Conservation (phyloP, 352 stramenopile genomes). For the Thraustotheca clavata region DNA sequence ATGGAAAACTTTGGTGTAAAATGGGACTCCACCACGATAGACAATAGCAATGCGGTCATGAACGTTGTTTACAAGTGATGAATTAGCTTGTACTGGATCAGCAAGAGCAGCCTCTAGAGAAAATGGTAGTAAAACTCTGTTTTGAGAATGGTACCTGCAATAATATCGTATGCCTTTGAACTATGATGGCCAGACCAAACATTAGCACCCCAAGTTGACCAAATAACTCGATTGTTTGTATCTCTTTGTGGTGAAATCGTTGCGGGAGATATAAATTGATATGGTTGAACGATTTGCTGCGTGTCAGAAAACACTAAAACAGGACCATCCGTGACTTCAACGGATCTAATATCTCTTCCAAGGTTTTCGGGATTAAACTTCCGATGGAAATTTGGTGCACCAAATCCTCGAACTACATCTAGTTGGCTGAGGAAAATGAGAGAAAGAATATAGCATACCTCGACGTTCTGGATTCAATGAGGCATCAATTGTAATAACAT, state of each 20-base stretch:
- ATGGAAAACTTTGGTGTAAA: conserved; percentile 61
- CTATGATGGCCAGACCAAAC: conserved; percentile 65
- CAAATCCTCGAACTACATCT: conserved; percentile 4
- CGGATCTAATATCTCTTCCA: background rate
- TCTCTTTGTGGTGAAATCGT: background rate
- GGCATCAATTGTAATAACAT: conserved; percentile 22
- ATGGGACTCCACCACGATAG: conserved; percentile 38
- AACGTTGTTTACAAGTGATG: conserved; percentile 46
- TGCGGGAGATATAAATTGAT: background rate
- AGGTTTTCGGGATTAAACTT: conserved; percentile 6
- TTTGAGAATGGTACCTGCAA: conserved; percentile 22
- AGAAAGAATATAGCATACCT: background rate
- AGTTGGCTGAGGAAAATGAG: background rate
- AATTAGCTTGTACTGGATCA: conserved; percentile 47
- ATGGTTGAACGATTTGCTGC: conserved; percentile 31
- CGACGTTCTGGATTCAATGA: background rate
- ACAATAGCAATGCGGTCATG: conserved; percentile 50
- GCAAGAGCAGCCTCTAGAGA: conserved; percentile 46
- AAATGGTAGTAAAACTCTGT: background rate
- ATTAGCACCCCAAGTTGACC: conserved; percentile 21
- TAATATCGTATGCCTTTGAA: conserved; percentile 52
- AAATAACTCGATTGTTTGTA: conserved; percentile 16
- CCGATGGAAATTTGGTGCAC: conserved; percentile 3
- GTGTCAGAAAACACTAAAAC: conserved; percentile 53
- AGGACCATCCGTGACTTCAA: conserved; percentile 5